Conservation (phyloP, 441 rosid species). For the Metrosideros polymorpha region DNA sequence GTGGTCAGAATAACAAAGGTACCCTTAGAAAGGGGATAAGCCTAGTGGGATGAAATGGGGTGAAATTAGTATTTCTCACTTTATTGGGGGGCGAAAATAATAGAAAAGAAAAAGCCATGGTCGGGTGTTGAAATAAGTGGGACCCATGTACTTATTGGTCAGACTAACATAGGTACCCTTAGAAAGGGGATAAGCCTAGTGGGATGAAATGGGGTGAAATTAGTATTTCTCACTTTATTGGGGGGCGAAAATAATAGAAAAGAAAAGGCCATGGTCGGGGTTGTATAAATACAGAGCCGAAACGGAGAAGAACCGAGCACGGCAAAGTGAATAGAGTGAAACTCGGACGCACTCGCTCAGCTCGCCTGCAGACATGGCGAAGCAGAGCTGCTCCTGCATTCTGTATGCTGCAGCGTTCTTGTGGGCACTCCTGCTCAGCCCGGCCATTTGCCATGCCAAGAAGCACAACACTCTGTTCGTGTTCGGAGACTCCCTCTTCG, state of each 20-base stretch:
- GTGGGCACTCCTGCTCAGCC: background rate
- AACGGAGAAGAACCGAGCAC: background rate
- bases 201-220: background rate
- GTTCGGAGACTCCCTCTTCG: conserved; percentile 4
- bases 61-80: background rate
- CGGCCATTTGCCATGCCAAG: background rate
- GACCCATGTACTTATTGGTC: background rate
- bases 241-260: background rate
- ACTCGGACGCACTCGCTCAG: background rate
- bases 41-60: background rate
- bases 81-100: background rate
- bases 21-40: background rate
- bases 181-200: background rate
- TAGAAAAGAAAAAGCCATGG: background rate
- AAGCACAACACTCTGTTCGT: background rate
- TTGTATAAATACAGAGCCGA: background rate
- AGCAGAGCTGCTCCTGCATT: background rate
- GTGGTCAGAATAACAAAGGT: background rate
- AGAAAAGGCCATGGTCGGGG: background rate
- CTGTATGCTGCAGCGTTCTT: background rate
- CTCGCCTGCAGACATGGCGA: background rate
- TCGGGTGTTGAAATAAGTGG: background rate
- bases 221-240: background rate
- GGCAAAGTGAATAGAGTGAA: background rate
- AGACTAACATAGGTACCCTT: background rate